Evolutionary conservation across 2,329 filamentous ascomycete species (phyloP), one percentile per base, ranked within the genome.

Genomic region (Mollisia scopiformis): DNA sequence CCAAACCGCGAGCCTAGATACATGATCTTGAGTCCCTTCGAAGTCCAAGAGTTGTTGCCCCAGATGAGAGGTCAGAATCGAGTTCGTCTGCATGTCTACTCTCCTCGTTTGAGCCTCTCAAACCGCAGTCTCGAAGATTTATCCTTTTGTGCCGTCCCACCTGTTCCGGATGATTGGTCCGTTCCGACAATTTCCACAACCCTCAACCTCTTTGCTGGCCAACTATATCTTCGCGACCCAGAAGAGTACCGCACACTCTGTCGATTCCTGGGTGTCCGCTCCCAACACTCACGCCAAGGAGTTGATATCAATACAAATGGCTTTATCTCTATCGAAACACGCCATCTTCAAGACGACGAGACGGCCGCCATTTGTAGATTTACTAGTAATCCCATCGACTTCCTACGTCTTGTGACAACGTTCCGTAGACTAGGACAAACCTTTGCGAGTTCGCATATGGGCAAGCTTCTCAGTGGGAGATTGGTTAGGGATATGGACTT

Each of bases 161-260:
- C 55, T 1, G 49, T 71, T 0, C 58, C 61, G 2, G 3, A 1
- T 0, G 64, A 67, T 19, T 63, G 51, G 13, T 55, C 73, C 2
- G 68, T 65, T 13, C 69, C 68, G 21, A 16, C 0, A n/a, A 58
- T 0, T 71, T 75, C 0, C 73, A 78, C 1, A 77, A 84, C 59
- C 77, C 52, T 92, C 0, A 88, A 89, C 47, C 74, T 92, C 0
- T 91, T 92, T 59, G 78, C 89, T 0, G 89, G 89, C 0, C 86
- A 89, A 58, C 77, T 91, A 0, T 92, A 91, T 66, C 76, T 91
- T 8, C 72, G 70, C 0, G 80, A 77, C 0, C 83, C 79, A 43
- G 61, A 74, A 0, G 81, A 89, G 55, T 92, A 91, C 63, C 63
- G 71, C 0, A 70, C 75, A 1, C 69, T 82, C 0, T 88, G 85